Conservation (phyloP, 805 yeast species). For the Lipomyces kockii region DNA sequence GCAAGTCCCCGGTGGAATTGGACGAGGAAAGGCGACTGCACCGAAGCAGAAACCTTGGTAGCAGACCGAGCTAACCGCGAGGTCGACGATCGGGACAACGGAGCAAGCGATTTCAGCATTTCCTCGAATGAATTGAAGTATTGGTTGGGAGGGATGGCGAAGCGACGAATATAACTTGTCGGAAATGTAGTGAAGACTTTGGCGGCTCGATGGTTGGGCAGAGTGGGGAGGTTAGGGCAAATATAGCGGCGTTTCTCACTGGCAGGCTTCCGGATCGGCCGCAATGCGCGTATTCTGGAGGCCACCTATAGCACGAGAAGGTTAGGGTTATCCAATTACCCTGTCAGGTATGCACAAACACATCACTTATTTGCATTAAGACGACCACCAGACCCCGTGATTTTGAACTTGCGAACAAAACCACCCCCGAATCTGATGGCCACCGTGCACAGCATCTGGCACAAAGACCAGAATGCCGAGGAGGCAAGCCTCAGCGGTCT, state of each 20-base stretch:
- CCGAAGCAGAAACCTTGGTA: constrained; percentile 10
- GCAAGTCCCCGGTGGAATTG: constrained; percentile 32
- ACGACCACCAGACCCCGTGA: too few relatives aligned
- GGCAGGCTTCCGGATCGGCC: background rate
- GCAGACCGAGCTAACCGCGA: constrained; percentile 23
- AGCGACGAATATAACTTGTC: background rate
- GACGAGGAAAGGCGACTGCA: constrained; percentile 9
- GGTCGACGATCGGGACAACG: constrained; percentile 11
- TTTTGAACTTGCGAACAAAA: too few relatives aligned
- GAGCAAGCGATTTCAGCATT: constrained; percentile 17
- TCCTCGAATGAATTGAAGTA: constrained; percentile 1
- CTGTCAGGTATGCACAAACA: too few relatives aligned
- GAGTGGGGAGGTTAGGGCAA: background rate
- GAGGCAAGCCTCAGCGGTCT: too few relatives aligned
- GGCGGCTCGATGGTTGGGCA: background rate
- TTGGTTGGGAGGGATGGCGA: background rate
- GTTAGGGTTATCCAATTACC: too few relatives aligned
- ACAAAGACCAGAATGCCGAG: too few relatives aligned
- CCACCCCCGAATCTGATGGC: too few relatives aligned
- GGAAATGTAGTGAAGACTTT: background rate
- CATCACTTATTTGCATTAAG: too few relatives aligned
- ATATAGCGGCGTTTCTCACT: background rate
- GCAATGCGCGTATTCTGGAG: background rate
- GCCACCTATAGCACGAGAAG: too few relatives aligned
- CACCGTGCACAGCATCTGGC: too few relatives aligned